phyloP scores from a whole-genome alignment of 768 basidiomycete genomes.

The Candolleomyces aberdarensis region DNA sequence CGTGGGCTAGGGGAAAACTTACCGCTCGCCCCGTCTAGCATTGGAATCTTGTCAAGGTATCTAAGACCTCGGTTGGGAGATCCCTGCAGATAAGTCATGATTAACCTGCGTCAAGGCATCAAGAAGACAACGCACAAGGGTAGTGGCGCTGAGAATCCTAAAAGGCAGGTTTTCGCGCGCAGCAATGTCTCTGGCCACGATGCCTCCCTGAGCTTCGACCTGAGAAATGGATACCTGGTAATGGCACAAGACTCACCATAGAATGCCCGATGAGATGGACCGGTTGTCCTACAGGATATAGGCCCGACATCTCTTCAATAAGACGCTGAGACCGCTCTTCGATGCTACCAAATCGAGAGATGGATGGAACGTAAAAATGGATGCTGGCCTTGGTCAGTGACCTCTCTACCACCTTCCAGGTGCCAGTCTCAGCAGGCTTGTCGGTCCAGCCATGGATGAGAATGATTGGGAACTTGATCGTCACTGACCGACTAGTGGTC shows the following conservation, averaged over 20 bases:
- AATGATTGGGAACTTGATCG: slow-evolving; percentile 17
- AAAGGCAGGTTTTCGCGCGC: background rate
- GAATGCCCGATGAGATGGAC: background rate
- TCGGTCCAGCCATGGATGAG: slow-evolving; percentile 12
- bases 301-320: background rate
- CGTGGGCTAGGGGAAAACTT: background rate
- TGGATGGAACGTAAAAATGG: background rate
- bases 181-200: background rate
- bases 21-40: background rate
- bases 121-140: background rate
- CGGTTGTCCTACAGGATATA: background rate
- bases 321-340: background rate
- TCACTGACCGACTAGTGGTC: background rate
- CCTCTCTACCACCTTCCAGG: slow-evolving; percentile 8
- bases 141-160: background rate
- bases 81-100: background rate
- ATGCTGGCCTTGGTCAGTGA: background rate
- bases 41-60: background rate
- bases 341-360: background rate
- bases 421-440: slow-evolving; percentile 3
- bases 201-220: background rate
- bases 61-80: background rate
- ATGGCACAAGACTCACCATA: background rate
- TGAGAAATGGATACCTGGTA: background rate
- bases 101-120: background rate